phyloP scores from a whole-genome alignment of 2,329 filamentous ascomycete species.

The Venturia effusa region DNA sequence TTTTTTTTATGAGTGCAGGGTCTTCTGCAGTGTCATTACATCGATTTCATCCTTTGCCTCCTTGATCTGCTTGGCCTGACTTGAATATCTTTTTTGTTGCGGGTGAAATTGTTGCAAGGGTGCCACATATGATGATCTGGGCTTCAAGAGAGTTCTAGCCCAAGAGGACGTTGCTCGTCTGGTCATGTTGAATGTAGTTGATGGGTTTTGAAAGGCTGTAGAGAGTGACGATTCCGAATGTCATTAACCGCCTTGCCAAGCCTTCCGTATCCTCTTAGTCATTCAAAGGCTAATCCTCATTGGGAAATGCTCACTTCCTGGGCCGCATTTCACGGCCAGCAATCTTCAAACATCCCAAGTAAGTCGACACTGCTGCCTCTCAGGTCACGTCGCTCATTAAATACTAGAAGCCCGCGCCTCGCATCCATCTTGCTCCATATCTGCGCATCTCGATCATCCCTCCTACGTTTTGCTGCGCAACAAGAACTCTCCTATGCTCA shows the following conservation, averaged over 20 bases:
- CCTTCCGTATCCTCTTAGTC: not conserved
- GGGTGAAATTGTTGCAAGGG: not conserved
- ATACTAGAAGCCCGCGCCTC: too few relatives aligned
- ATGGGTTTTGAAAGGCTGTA: not conserved
- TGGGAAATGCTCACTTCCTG: not conserved
- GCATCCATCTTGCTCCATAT: not conserved
- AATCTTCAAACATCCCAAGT: not conserved
- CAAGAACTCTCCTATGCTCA: conserved; percentile 17
- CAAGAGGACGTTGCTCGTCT: not conserved
- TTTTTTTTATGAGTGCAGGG: not conserved
- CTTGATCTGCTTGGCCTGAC: not conserved
- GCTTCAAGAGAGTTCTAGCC: not conserved
- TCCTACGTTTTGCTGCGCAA: not conserved
- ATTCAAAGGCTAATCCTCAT: not conserved
- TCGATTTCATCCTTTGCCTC: not conserved
- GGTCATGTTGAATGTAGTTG: not conserved
- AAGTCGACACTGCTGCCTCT: not conserved
- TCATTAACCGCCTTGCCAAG: not conserved
- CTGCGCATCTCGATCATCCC: not conserved
- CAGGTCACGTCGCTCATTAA: not conserved
- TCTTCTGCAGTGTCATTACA: not conserved
- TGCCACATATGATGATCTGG: not conserved
- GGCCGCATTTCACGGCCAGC: not conserved
- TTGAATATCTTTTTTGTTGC: not conserved
- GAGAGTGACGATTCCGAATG: not conserved